Percentiles rank a stretch among this genome's conserved stretches.
phyloP scores from a whole-genome alignment of 2,329 filamentous ascomycete genomes.

The Fusarium poae region DNA sequence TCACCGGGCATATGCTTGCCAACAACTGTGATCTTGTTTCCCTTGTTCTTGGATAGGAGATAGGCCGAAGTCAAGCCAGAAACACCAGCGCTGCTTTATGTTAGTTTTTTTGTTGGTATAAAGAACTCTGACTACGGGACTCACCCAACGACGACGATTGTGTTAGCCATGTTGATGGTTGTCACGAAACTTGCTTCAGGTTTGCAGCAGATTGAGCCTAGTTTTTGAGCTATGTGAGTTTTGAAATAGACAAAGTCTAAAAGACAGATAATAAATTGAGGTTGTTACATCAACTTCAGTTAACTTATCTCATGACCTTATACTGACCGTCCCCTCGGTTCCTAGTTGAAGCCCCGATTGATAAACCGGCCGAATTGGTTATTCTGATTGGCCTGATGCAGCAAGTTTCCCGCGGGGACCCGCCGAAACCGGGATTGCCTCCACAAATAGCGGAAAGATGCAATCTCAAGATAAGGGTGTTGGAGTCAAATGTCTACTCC shows the following conservation, averaged over 20 bases:
- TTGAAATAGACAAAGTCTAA: not conserved
- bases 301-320: constrained; percentile 13
- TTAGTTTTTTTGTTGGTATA: constrained; percentile 13
- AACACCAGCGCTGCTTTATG: constrained; percentile 59
- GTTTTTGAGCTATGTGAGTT: not conserved
- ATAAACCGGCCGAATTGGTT: constrained; percentile 6
- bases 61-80: constrained; percentile 65
- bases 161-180: constrained; percentile 48
- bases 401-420: not conserved
- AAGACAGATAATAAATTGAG: constrained; percentile 9
- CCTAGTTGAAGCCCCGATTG: constrained; percentile 36
- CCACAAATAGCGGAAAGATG: constrained; percentile 9
- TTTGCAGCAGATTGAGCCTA: not conserved
- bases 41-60: constrained; percentile 60
- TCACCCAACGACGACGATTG: constrained; percentile 55
- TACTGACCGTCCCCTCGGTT: constrained; percentile 18
- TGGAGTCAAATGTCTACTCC: not conserved
- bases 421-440: constrained; percentile 24
- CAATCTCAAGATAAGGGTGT: constrained; percentile 21
- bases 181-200: not conserved
- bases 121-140: constrained; percentile 9
- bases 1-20: constrained; percentile 95
- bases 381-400: constrained; percentile 21
- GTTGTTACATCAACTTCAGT: constrained; percentile 18
- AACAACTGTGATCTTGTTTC: constrained; percentile 73